A percentile compares a stretch with the other conserved stretches of the same genome.
Evolutionary conservation across 345 rosid species (phyloP).

Genomic region (Linum usitatissimum): DNA sequence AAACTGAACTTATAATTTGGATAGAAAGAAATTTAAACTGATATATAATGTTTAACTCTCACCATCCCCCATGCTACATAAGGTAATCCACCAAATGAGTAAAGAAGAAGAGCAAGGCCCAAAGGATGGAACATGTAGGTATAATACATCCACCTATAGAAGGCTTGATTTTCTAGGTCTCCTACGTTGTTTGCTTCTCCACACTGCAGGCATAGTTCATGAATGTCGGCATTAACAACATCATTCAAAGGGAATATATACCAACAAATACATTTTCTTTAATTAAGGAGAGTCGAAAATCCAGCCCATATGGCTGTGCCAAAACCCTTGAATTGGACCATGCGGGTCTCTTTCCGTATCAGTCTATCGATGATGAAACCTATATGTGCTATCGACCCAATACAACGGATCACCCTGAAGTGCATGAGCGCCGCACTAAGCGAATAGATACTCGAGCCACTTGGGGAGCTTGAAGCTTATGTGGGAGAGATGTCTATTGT

Average conservation of each 20-base stretch:
- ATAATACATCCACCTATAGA: slow-evolving; percentile 48
- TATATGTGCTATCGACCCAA: slow-evolving; percentile 93
- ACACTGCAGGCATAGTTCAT: slow-evolving; percentile 28
- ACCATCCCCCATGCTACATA: slow-evolving; percentile 98
- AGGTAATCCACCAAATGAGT: slow-evolving; percentile 64
- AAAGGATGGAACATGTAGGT: slow-evolving; percentile 69
- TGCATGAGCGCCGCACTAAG: slow-evolving; percentile 71
- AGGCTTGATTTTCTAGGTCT: slow-evolving; percentile 73
- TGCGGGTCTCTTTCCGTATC: slow-evolving; percentile 92
- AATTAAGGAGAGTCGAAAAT: slow-evolving; percentile 54
- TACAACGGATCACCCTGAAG: slow-evolving; percentile 76
- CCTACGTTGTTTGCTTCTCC: slow-evolving; percentile 70
- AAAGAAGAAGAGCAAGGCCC: slow-evolving; percentile 44
- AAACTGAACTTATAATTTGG: too few species aligned
- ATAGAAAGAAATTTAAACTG: too few species aligned
- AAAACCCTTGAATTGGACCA: slow-evolving; percentile 83
- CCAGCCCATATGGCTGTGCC: slow-evolving; percentile 88
- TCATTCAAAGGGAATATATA: too few species aligned
- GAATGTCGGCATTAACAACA: too few species aligned
- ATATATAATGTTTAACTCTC: slow-evolving; percentile 9
- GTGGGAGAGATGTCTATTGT: slow-evolving; percentile 61
- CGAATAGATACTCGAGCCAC: slow-evolving; percentile 78
- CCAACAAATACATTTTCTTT: slow-evolving; percentile 35
- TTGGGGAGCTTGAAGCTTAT: slow-evolving; percentile 70
- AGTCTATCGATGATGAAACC: slow-evolving; percentile 77